Evolutionary conservation across 2,329 filamentous ascomycete genomes (phyloP).

Genomic region (Pestalotiopsis sp.): DNA sequence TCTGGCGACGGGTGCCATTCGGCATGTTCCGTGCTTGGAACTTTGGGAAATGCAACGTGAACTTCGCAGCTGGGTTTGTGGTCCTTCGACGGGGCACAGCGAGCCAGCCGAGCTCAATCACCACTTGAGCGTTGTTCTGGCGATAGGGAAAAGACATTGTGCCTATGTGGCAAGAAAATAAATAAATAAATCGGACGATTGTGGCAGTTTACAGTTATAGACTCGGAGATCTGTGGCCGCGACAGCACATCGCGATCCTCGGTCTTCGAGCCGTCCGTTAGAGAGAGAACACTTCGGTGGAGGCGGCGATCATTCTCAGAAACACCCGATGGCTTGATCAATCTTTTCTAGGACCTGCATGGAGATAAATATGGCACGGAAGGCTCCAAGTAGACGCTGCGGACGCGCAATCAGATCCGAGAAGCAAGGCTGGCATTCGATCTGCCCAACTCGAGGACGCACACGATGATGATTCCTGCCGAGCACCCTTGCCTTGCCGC

Average conservation of each 20-base stretch:
- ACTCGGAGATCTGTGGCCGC: not conserved
- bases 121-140: not conserved
- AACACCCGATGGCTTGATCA: not conserved
- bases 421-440: not conserved
- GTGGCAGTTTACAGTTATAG: not conserved
- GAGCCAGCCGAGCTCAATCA: not conserved
- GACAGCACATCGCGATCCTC: not conserved
- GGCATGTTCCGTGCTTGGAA: not conserved
- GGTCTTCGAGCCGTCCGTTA: not conserved
- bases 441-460: not conserved
- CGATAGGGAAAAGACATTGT: not conserved
- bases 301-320: not conserved
- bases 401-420: not conserved
- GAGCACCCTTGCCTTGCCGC: not conserved
- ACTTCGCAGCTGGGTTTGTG: not conserved
- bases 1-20: not conserved
- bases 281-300: not conserved
- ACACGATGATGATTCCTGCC: not conserved
- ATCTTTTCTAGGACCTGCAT: not conserved
- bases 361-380: not conserved
- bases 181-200: not conserved
- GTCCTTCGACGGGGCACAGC: not conserved
- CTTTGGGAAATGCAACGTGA: not conserved
- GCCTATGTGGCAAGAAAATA: not conserved
- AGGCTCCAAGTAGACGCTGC: not conserved